Evolutionary conservation across 2,329 filamentous ascomycete genomes (phyloP).

Genomic region (Ophiobolus disseminans): DNA sequence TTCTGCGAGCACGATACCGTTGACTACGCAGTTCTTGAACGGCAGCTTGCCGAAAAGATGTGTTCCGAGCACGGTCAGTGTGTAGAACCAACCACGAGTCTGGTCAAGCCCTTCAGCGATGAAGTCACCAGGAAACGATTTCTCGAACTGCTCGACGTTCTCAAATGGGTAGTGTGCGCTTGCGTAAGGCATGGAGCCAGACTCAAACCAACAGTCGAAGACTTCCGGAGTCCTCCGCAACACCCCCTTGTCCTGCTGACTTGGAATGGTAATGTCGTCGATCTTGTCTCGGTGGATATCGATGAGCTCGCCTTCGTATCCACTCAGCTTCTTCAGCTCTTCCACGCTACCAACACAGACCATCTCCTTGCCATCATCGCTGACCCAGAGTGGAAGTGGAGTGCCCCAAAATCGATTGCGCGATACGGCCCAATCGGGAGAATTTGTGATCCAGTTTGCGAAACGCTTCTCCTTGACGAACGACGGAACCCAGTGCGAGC

Average conservation of each 20-base stretch:
- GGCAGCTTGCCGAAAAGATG: constrained; percentile 85
- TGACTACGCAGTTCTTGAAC: constrained; percentile 96
- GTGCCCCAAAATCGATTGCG: constrained; percentile 96
- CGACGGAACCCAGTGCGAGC: constrained; percentile 88
- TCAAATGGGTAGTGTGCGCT: constrained; percentile 92
- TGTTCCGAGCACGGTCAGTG: constrained; percentile 83
- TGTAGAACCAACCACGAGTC: constrained; percentile 97
- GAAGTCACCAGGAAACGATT: constrained; percentile 88
- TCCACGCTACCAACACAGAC: constrained; percentile 85
- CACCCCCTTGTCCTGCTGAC: constrained; percentile 83
- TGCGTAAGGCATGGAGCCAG: constrained; percentile 93
- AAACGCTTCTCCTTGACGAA: constrained; percentile 93
- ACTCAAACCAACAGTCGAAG: constrained; percentile 98
- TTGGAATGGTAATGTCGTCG: constrained; percentile 92
- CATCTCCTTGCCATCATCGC: constrained; percentile 84
- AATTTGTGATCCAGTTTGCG: constrained; percentile 87
- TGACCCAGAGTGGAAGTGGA: constrained; percentile 89
- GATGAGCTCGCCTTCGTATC: constrained; percentile 80
- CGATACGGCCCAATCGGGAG: constrained; percentile 94
- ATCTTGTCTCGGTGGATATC: constrained; percentile 94
- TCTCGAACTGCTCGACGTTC: constrained; percentile 80
- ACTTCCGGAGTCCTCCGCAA: constrained; percentile 84
- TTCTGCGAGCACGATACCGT: constrained; percentile 90
- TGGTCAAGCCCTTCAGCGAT: constrained; percentile 94
- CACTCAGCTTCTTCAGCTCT: constrained; percentile 84